Evolutionary conservation across 139 green algal species (phyloP).

Genomic region (Tetraselmis chui): DNA sequence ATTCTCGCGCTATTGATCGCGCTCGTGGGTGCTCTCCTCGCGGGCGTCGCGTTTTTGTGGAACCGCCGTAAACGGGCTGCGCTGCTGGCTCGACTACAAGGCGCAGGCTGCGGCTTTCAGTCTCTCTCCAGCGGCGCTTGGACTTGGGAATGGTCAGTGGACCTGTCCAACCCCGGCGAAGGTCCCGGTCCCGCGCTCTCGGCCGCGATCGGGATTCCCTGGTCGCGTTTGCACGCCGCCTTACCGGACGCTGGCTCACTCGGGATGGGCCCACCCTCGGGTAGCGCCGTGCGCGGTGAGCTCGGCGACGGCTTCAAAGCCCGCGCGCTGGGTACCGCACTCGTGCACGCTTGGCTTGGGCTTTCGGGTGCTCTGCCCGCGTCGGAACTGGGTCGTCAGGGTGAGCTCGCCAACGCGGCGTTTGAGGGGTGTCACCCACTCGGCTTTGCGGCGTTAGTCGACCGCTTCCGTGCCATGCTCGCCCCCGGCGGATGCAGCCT

Average conservation of each 20-base stretch:
- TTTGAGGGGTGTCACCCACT: not conserved
- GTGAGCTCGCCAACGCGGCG: not conserved
- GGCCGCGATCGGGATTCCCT: not conserved
- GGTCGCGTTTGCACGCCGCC: not conserved
- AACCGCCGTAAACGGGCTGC: not conserved
- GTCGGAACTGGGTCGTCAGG: not conserved
- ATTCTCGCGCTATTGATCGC: not conserved
- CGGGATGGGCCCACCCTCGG: not conserved
- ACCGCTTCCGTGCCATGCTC: not conserved
- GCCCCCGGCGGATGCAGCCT: not conserved
- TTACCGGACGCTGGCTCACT: not conserved
- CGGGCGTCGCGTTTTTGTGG: not conserved
- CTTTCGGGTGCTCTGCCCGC: not conserved
- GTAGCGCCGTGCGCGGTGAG: not conserved
- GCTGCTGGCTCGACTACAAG: not conserved
- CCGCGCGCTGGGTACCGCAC: not conserved
- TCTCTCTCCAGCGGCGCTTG: not conserved
- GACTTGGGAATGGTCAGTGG: not conserved
- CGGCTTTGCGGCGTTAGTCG: not conserved
- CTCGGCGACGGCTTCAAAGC: not conserved
- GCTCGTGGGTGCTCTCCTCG: not conserved
- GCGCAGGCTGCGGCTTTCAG: not conserved
- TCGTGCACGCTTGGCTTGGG: not conserved
- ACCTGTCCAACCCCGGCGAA: not conserved
- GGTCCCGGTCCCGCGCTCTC: not conserved